phyloP scores from a whole-genome alignment of 2,329 filamentous ascomycete species.

The Trichoderma polysporum region DNA sequence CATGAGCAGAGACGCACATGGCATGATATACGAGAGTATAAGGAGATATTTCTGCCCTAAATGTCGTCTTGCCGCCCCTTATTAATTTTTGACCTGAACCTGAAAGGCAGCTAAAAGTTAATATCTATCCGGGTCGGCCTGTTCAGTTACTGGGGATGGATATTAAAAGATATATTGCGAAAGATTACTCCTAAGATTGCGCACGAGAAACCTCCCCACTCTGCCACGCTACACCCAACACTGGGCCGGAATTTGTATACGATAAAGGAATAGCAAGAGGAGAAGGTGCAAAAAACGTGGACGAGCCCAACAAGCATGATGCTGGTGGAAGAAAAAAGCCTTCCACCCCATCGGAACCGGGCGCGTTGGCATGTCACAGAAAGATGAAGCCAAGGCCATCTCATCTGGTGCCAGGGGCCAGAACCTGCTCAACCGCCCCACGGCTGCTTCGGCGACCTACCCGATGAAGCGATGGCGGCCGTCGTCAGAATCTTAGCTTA shows the following conservation, averaged over 20 bases:
- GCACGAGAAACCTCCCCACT: neutral
- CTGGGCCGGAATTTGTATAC: neutral
- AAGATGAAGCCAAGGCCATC: neutral
- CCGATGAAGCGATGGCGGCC: neutral
- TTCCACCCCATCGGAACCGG: neutral
- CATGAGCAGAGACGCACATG: neutral
- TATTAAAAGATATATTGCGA: conserved; percentile 18
- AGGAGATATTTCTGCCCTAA: neutral
- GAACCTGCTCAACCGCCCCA: neutral
- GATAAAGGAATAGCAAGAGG: neutral
- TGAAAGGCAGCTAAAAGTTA: conserved; percentile 10
- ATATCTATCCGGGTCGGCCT: conserved; percentile 6
- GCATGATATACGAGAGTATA: neutral
- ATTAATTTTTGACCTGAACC: conserved; percentile 14
- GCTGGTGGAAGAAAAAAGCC: neutral
- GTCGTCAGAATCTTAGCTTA: neutral
- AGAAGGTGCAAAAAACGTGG: neutral
- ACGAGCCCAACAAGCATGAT: neutral
- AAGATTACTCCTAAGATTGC: conserved; percentile 11
- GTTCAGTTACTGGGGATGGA: conserved; percentile 4
- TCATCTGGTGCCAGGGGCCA: conserved; percentile 12
- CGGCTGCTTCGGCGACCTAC: neutral
- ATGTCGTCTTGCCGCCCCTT: neutral
- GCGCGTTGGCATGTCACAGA: neutral
- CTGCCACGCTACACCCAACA: neutral